phyloP scores from a whole-genome alignment of 129 eudicot species.

The sunflower (Helianthus annuus) region HanXRQr2.0-SUNRISE NC_035447.2:24645189-24645688 shows the following conservation, averaged over 20 bases:
- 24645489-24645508: constrained; percentile 32
- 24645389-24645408: constrained; percentile 11
- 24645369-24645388: constrained; percentile 9
- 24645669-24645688: constrained; percentile 91
- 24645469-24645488: constrained; percentile 29
- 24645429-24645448: constrained; percentile 6
- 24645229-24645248: too few species aligned
- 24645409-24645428: constrained; percentile 15
- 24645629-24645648: constrained; percentile 90
- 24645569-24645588: constrained; percentile 36
- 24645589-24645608: constrained; percentile 59
- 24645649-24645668: constrained; percentile 84
- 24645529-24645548: constrained; percentile 55
- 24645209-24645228: too few species aligned
- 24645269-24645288: too few species aligned
- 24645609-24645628: constrained; percentile 81
- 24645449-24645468: constrained; percentile 20
- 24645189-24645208: too few species aligned
- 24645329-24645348: too few species aligned
- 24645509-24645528: constrained; percentile 36
- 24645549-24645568: constrained; percentile 52
- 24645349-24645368: too few species aligned
- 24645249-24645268: too few species aligned
- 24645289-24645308: too few species aligned
- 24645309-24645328: too few species aligned